A percentile compares a stretch with the other conserved stretches of the same genome.
phyloP scores from a whole-genome alignment of 139 green algal species.

The Tetradesmus lagerheimii region DNA sequence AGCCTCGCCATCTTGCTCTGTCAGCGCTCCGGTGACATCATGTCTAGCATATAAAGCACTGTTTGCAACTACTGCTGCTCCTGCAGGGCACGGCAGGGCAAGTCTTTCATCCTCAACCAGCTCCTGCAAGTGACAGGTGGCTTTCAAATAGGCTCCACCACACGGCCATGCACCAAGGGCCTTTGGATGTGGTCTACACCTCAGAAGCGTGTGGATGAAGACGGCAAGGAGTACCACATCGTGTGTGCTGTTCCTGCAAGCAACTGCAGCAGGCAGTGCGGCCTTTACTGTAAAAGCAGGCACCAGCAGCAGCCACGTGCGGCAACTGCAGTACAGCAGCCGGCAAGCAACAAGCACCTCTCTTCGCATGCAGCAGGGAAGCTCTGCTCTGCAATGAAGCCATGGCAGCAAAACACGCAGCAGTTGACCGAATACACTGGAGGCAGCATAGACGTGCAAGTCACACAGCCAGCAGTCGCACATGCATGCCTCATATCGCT shows the following conservation, averaged over 20 bases:
- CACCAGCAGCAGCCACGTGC: slow-evolving; percentile 60
- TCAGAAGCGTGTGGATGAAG: slow-evolving; percentile 2
- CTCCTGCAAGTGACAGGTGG: slow-evolving; percentile 46
- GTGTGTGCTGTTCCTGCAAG: neutral
- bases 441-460: too few relatives aligned
- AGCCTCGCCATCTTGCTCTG: neutral
- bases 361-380: neutral
- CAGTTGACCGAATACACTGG: too few relatives aligned
- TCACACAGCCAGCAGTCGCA: neutral
- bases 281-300: neutral
- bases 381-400: too few relatives aligned
- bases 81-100: slow-evolving; percentile 35
- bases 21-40: neutral
- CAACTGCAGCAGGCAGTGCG: neutral
- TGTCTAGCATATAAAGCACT: neutral
- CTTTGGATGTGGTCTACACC: slow-evolving; percentile 97
- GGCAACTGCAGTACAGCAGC: neutral
- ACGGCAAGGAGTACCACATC: slow-evolving; percentile 58
- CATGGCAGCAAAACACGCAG: too few relatives aligned
- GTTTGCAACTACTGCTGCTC: neutral
- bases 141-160: slow-evolving; percentile 50
- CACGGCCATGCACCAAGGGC: slow-evolving; percentile 96
- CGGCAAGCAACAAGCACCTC: too few relatives aligned
- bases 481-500: neutral
- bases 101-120: slow-evolving; percentile 54